Evolutionary conservation across 805 yeast species (phyloP), one percentile per base, ranked within the genome.

Genomic region (Spathaspora hagerdaliae): DNA sequence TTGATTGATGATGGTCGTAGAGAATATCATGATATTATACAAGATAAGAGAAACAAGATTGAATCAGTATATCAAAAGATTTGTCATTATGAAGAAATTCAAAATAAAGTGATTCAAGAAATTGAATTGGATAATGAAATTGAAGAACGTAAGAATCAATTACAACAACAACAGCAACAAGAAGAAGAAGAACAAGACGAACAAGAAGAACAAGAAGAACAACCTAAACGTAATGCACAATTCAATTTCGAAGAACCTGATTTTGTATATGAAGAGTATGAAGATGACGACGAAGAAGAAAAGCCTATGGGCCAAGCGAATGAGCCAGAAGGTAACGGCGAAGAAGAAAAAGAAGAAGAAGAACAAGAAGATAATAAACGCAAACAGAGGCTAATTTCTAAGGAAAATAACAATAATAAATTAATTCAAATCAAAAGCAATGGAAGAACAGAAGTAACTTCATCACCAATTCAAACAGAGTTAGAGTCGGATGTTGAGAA

Each of bases 1-100:
- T 62, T 75, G 59, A 61, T 82, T 19, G 51, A 56, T 1, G 63
- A 64, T 6, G 76, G 84, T 2, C 65, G 77, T 15, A 50, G 49
- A 13, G 54, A 43, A 24, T 57, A 56, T 38, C 46, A 50, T 24
- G 47, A 57, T 29, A 43, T 42, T 5, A 42, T 59, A 27, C 36
- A 37, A 5, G 38, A 43, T 15, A 48, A 48, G 35, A 55, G 51
- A 46, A 40, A 39, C 5, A 45, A 40, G 10, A 39, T 58, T 26
- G 53, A 50, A 26, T 38, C 41, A 2, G 39, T 60, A 6, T 45
- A 46, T 26, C 45, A 53, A 12, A 64, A 61, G 42, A 43, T 57
- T 13, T 33, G 31, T 1, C 37, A 31, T 41, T 36, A 46, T 43
- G 13, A 43, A 36, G 39, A 45, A 37, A 7, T 45, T 41, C 43